Conservation (phyloP, 2,329 filamentous ascomycete genomes). For the Neopestalotiopsis clavispora region DNA sequence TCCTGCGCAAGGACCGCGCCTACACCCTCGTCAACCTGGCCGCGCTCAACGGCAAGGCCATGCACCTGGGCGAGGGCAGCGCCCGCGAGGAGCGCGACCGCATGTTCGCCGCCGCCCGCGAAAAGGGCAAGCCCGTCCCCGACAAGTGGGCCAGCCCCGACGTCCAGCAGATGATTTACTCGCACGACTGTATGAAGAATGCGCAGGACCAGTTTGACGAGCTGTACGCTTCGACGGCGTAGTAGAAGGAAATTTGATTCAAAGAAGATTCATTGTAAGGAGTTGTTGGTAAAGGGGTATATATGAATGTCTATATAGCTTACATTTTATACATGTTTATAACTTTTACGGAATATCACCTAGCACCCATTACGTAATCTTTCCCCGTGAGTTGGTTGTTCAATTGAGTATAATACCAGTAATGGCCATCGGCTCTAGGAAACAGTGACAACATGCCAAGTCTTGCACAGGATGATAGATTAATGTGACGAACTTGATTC, state of each 20-base stretch:
- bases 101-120: constrained; percentile 56
- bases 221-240: constrained; percentile 38
- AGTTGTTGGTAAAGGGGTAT: too few relatives aligned
- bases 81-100: constrained; percentile 64
- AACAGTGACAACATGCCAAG: too few relatives aligned
- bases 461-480: neutral
- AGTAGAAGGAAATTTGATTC: too few relatives aligned
- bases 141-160: constrained; percentile 76
- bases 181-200: constrained; percentile 63
- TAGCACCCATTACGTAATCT: too few relatives aligned
- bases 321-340: too few relatives aligned
- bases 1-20: constrained; percentile 60
- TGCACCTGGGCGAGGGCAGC: constrained; percentile 63
- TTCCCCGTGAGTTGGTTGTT: too few relatives aligned
- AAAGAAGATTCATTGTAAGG: too few relatives aligned
- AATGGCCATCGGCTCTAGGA: too few relatives aligned
- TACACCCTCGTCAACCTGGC: constrained; percentile 58
- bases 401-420: too few relatives aligned
- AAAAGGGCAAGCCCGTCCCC: constrained; percentile 55
- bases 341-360: too few relatives aligned
- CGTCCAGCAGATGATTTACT: constrained; percentile 70
- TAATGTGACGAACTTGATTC: neutral
- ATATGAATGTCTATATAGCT: too few relatives aligned
- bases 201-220: constrained; percentile 57
- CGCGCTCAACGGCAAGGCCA: constrained; percentile 53